A percentile compares a stretch with the other conserved stretches of the same genome.
Conservation (phyloP, 345 rosid species). For the Lepidium didymum region DNA sequence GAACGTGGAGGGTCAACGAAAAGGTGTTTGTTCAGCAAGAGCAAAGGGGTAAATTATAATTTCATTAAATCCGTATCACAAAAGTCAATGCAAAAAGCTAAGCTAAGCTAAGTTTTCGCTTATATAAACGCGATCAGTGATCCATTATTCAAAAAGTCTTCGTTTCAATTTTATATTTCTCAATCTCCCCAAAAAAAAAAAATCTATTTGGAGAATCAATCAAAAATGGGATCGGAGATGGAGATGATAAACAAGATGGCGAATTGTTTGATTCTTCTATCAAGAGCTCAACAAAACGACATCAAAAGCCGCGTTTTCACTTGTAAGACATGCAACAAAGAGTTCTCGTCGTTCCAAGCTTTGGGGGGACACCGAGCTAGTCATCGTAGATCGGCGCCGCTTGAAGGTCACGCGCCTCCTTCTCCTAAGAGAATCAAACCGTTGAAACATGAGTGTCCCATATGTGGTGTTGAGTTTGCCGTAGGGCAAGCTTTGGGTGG, state of each 20-base stretch:
- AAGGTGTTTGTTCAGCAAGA: slow-evolving; percentile 18
- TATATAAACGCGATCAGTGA: slow-evolving; percentile 26
- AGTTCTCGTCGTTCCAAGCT: slow-evolving; percentile 79
- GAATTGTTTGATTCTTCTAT: slow-evolving; percentile 58
- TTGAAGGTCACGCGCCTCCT: slow-evolving; percentile 19
- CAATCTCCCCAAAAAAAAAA: background rate
- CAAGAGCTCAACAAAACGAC: slow-evolving; percentile 31
- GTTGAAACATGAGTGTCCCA: slow-evolving; percentile 72
- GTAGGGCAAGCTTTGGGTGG: slow-evolving; percentile 95
- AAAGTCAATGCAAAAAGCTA: slow-evolving; percentile 26
- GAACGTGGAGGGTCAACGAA: slow-evolving; percentile 26
- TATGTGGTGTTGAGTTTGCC: slow-evolving; percentile 74
- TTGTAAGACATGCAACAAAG: slow-evolving; percentile 84
- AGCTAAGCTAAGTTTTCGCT: slow-evolving; percentile 6
- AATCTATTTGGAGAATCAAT: background rate
- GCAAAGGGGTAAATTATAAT: slow-evolving; percentile 26
- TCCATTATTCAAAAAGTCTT: slow-evolving; percentile 15
- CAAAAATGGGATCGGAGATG: slow-evolving; percentile 39
- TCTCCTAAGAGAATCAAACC: slow-evolving; percentile 51
- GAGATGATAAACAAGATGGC: slow-evolving; percentile 46
- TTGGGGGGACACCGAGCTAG: slow-evolving; percentile 92
- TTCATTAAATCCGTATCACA: background rate
- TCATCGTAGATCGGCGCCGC: slow-evolving; percentile 53
- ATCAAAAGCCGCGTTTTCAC: slow-evolving; percentile 36
- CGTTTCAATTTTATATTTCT: slow-evolving; percentile 15